A percentile compares a stretch with the other conserved stretches of the same genome.
Conservation (phyloP, 257 asterid genomes). For the Nicotiana undulata region DNA sequence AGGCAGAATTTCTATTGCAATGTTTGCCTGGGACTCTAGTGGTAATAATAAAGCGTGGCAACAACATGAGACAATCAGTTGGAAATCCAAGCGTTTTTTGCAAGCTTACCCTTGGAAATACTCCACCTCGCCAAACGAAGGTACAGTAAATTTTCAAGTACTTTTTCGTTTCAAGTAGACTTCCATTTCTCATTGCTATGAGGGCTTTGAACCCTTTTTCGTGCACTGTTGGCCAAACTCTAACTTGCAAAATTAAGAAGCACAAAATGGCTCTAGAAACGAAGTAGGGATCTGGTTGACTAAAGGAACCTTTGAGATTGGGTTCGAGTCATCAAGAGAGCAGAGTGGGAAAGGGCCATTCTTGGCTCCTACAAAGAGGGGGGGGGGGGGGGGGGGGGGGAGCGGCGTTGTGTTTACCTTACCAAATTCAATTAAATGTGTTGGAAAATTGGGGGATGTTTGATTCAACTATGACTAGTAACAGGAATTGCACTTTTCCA, state of each 20-base stretch:
- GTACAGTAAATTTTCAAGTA: slow-evolving; percentile 18
- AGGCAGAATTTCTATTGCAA: slow-evolving; percentile 84
- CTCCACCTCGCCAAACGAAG: slow-evolving; percentile 86
- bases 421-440: neutral
- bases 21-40: slow-evolving; percentile 88
- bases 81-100: slow-evolving; percentile 91
- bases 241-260: neutral
- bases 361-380: neutral
- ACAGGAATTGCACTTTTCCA: neutral
- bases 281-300: neutral
- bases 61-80: slow-evolving; percentile 94
- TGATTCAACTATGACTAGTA: neutral
- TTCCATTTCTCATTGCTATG: neutral
- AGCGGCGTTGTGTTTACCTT: neutral
- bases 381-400: neutral
- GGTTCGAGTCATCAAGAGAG: neutral
- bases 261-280: neutral
- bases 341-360: neutral
- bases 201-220: neutral
- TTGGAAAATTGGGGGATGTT: neutral
- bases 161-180: neutral
- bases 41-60: slow-evolving; percentile 88
- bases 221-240: neutral
- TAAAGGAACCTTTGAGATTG: neutral
- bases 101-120: slow-evolving; percentile 94